phyloP scores from a whole-genome alignment of 2,329 filamentous ascomycete species.

The Nectriaceae sp. region DNA sequence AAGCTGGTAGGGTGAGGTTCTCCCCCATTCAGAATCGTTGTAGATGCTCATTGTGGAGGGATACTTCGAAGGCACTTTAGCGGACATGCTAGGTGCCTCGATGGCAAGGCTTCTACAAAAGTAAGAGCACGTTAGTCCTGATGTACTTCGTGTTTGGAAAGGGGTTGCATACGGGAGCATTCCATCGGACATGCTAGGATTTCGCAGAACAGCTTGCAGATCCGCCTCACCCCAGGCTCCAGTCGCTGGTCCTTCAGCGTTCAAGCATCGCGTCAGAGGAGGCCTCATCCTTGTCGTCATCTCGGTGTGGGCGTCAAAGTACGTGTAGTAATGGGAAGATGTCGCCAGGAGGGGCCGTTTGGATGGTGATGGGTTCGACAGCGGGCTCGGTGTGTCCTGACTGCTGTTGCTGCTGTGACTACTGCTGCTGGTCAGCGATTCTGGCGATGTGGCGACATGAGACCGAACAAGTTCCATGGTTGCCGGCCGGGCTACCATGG shows the following conservation, averaged over 20 bases:
- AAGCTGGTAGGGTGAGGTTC: slow-evolving; percentile 2
- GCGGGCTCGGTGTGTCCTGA: not conserved
- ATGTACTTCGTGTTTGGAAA: too few relatives aligned
- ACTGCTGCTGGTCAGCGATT: slow-evolving; percentile 14
- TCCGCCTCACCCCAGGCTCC: slow-evolving; percentile 3
- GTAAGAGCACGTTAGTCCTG: too few relatives aligned
- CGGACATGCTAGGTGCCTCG: too few relatives aligned
- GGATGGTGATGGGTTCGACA: not conserved
- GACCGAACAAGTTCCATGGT: too few relatives aligned
- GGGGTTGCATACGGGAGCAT: slow-evolving; percentile 2
- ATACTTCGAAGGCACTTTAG: slow-evolving; percentile 12
- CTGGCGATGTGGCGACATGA: slow-evolving; percentile 7
- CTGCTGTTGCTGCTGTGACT: slow-evolving; percentile 19
- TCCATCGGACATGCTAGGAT: not conserved
- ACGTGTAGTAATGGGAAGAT: too few relatives aligned
- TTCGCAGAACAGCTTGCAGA: slow-evolving; percentile 3
- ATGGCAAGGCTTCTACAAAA: too few relatives aligned
- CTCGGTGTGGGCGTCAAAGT: slow-evolving; percentile 4
- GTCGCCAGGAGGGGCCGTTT: not conserved
- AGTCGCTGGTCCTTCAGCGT: not conserved
- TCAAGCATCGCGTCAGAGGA: not conserved
- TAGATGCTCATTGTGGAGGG: not conserved
- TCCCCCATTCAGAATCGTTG: not conserved
- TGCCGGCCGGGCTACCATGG: slow-evolving; percentile 3
- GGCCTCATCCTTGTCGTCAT: not conserved